Conservation (phyloP, 805 yeast species). For the Pichia paraexigua region DNA sequence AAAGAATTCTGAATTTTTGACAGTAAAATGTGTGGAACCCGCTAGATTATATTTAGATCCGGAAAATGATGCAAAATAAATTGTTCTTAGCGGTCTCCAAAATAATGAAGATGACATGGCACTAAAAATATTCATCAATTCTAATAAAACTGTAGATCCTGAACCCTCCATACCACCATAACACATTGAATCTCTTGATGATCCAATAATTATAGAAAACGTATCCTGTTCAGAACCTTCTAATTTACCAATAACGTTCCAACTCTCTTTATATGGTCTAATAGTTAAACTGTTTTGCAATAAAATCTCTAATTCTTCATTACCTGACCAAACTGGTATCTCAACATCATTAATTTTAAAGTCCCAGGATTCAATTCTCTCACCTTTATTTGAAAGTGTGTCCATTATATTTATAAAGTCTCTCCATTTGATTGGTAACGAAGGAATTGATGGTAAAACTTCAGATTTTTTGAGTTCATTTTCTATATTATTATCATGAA, state of each 20-base stretch:
- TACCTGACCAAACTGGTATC: conserved; percentile 40
- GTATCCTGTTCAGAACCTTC: conserved; percentile 75
- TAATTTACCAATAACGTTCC: conserved; percentile 75
- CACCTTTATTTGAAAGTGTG: conserved; percentile 32
- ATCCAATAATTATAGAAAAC: conserved; percentile 69
- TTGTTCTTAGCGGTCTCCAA: conserved; percentile 80
- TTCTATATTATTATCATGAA: conserved; percentile 33
- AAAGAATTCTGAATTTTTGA: conserved; percentile 44
- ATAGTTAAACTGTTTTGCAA: conserved; percentile 34
- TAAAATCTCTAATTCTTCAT: conserved; percentile 19
- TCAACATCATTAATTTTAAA: conserved; percentile 17
- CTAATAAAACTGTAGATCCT: conserved; percentile 66
- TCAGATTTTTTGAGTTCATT: conserved; percentile 37
- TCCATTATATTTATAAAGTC: conserved; percentile 47
- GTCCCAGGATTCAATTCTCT: conserved; percentile 31
- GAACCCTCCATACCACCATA: conserved; percentile 72
- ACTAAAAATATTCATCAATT: conserved; percentile 61
- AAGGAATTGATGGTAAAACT: conserved; percentile 63
- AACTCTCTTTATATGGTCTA: conserved; percentile 52
- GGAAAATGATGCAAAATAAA: conserved; percentile 79
- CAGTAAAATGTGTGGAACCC: conserved; percentile 77
- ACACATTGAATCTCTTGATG: conserved; percentile 63
- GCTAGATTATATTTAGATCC: conserved; percentile 74
- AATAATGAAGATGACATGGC: conserved; percentile 52
- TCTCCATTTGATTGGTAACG: conserved; percentile 67